A percentile compares a stretch with the other conserved stretches of the same genome.
Conservation (phyloP, 1,139 yeast species). For the Pichia sp. region DNA sequence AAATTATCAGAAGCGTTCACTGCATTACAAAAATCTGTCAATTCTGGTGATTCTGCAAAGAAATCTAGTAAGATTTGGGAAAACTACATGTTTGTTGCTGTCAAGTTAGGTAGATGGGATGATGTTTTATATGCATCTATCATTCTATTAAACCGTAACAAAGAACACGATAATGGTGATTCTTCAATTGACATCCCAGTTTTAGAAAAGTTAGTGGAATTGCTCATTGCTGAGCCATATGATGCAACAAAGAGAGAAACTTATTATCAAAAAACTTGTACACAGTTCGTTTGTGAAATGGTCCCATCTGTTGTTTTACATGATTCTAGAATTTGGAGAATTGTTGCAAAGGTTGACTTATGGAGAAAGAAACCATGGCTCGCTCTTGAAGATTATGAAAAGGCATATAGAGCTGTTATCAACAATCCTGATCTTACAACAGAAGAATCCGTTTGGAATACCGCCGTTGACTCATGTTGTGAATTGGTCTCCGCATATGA, state of each 20-base stretch:
- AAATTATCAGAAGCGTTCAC: conserved; percentile 76
- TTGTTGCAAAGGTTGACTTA: conserved; percentile 77
- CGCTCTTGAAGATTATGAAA: conserved; percentile 82
- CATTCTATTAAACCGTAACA: conserved; percentile 56
- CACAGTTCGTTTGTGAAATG: conserved; percentile 64
- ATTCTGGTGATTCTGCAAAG: conserved; percentile 61
- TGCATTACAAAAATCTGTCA: conserved; percentile 77
- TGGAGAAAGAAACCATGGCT: conserved; percentile 92
- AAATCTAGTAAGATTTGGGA: conserved; percentile 92
- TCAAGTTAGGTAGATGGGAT: conserved; percentile 79
- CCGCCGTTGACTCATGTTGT: conserved; percentile 74
- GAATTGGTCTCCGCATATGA: conserved; percentile 89
- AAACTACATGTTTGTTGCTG: conserved; percentile 80
- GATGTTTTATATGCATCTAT: conserved; percentile 77
- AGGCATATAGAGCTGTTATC: conserved; percentile 74
- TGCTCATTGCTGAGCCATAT: conserved; percentile 55
- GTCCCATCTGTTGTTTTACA: conserved; percentile 70
- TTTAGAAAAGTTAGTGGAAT: conserved; percentile 69
- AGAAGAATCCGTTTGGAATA: conserved; percentile 67
- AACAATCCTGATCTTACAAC: conserved; percentile 65
- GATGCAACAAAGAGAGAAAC: conserved; percentile 40
- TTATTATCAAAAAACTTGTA: conserved; percentile 64
- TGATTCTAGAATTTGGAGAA: conserved; percentile 77
- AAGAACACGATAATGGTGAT: conserved; percentile 52
- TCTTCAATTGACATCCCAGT: conserved; percentile 72